Conservation (phyloP, 352 stramenopile genomes). For the Globisporangium camurandrum region DNA sequence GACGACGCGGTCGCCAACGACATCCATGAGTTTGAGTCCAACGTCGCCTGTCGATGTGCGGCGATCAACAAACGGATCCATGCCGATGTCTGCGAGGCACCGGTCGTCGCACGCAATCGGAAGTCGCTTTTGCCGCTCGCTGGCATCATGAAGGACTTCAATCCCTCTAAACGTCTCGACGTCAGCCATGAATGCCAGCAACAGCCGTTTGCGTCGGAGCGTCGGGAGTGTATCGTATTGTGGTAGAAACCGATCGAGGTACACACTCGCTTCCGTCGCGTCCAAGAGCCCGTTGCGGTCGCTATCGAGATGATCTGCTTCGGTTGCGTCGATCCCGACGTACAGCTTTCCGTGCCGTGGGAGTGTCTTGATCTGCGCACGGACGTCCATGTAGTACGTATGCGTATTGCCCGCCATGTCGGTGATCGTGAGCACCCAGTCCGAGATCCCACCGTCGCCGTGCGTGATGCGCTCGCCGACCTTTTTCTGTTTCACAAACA, state of each 20-base stretch:
- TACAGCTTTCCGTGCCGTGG: constrained; percentile 67
- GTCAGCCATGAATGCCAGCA: constrained; percentile 39
- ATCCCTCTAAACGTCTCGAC: constrained; percentile 40
- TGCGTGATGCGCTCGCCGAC: constrained; percentile 10
- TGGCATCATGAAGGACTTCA: constrained; percentile 37
- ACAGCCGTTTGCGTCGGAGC: constrained; percentile 25
- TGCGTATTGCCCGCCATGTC: constrained; percentile 43
- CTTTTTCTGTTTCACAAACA: constrained; percentile 9
- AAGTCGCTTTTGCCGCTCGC: constrained; percentile 42
- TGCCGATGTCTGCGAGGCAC: constrained; percentile 30
- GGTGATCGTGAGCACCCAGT: constrained; percentile 64
- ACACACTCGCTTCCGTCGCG: constrained; percentile 40
- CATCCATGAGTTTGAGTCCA: constrained; percentile 33
- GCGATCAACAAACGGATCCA: constrained; percentile 57
- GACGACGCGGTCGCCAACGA: constrained; percentile 35
- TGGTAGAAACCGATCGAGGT: constrained; percentile 40
- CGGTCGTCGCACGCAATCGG: constrained; percentile 42
- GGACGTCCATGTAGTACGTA: constrained; percentile 65
- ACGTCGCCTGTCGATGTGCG: constrained; percentile 31
- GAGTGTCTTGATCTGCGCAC: constrained; percentile 46
- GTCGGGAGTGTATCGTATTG: constrained; percentile 35
- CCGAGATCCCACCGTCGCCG: constrained; percentile 50
- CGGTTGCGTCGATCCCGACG: constrained; percentile 38
- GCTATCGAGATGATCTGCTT: constrained; percentile 54
- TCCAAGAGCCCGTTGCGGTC: constrained; percentile 54